Conservation (phyloP, 192 early-diverging fungal species). For the Backusella circina region DNA sequence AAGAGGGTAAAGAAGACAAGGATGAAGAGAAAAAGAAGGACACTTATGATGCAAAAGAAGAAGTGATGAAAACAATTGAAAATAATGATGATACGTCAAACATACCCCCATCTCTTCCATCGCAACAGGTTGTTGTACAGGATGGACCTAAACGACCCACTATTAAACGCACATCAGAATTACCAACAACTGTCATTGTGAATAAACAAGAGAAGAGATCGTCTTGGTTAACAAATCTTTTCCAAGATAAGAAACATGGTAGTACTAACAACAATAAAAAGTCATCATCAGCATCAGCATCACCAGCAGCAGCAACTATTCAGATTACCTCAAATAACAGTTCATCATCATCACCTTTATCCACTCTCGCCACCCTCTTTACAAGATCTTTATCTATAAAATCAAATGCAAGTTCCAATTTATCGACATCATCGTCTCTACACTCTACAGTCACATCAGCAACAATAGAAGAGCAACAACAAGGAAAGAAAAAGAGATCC, state of each 20-base stretch:
- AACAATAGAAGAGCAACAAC: neutral
- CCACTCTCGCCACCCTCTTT: neutral
- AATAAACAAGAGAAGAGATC: neutral
- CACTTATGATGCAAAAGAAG: neutral
- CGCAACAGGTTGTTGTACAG: neutral
- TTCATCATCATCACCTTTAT: neutral
- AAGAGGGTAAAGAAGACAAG: neutral
- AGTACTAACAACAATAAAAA: neutral
- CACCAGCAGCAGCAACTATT: neutral
- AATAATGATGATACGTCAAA: neutral
- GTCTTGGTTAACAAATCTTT: conserved; percentile 5
- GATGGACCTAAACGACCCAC: neutral
- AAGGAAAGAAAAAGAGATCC: conserved; percentile 2
- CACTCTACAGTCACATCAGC: neutral
- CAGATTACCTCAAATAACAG: neutral
- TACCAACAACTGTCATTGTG: neutral
- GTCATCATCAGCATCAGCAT: neutral
- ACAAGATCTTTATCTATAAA: neutral
- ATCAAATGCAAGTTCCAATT: neutral
- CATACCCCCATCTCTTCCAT: neutral
- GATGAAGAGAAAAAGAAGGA: neutral
- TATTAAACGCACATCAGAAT: neutral
- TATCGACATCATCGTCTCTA: neutral
- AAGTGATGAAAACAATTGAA: neutral
- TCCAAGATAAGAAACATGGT: conserved; percentile 8